Base-by-base conservation (phyloP, 768 basidiomycete genomes). In the Porpolomopsis calyptriformis region DNA sequence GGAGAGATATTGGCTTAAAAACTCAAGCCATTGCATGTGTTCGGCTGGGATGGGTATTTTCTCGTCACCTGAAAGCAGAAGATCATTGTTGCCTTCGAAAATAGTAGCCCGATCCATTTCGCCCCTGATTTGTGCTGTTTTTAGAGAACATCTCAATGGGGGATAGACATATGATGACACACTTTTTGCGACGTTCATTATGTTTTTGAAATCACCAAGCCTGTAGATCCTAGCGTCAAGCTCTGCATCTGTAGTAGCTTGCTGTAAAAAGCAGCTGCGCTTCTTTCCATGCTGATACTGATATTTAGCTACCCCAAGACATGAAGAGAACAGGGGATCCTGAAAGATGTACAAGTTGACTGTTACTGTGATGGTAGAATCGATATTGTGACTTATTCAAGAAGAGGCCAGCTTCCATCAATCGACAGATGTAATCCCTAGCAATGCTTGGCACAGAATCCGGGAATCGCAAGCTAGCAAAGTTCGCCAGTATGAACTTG, bases 351-450 rank as follows among this genome's bases (percentile, higher is more conserved):
- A 80, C 79, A 56, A 82, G 53, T 51, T 84, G 81, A 49, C 78
- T 82, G 54, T 82, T 81, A 34, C 81, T 81, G 48, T 84, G 81
- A 46, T 77, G 76, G 48, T 80, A 82, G 56, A 82, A 83, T 2
- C 80, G 73, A 56, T 82, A 81, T 51, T 81, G 75, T 0, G 69
- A 58, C 1, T 66, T 68, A 49, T 83, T 82, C 52, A 50, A 53
- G 52, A 71, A 72, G 1, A 84, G 47, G 0, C 81, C 81, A 0
- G 64, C 62, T 48, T 69, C 72, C 59, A 82, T 65, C 49, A 82
- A 55, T 25, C 76, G 67, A 16, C 62, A 53, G 36, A 82, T 72
- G 52, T 83, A 83, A 10, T 81, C 78, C 38, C 67, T 60, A 4
- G 69, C 70, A 20, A 64, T 67, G 24, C 64, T 67, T 22, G 75